Evolutionary conservation across 2,329 filamentous ascomycete species (phyloP).

Genomic region (Trichophyton rubrum): DNA sequence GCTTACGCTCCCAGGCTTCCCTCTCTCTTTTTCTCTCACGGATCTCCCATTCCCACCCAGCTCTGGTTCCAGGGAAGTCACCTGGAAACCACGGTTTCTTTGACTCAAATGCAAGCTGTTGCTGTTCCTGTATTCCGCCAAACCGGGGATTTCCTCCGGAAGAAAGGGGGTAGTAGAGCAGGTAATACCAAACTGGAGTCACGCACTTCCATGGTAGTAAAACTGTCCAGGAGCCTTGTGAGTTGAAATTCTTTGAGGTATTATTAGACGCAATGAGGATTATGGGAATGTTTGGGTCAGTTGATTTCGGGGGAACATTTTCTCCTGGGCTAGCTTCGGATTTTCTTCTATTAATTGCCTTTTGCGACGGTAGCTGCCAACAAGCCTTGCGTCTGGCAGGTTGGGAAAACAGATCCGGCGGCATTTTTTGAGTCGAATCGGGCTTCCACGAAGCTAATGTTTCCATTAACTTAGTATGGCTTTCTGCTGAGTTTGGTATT

Average conservation of each 20-base stretch:
- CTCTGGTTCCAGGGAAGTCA: constrained; percentile 66
- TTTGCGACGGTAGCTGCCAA: constrained; percentile 58
- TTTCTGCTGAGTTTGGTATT: constrained; percentile 24
- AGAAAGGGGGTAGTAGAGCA: constrained; percentile 70
- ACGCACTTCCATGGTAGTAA: constrained; percentile 87
- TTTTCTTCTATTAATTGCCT: constrained; percentile 67
- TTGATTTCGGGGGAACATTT: constrained; percentile 43
- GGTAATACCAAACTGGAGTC: constrained; percentile 66
- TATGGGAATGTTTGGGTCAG: constrained; percentile 67
- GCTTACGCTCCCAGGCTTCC: constrained; percentile 59
- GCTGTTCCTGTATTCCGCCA: constrained; percentile 65
- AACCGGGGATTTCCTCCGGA: constrained; percentile 71
- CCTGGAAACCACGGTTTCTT: constrained; percentile 71
- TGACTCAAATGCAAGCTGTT: constrained; percentile 71
- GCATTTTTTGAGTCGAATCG: constrained; percentile 36
- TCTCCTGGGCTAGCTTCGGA: constrained; percentile 50
- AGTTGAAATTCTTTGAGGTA: constrained; percentile 31
- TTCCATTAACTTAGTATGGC: constrained; percentile 41
- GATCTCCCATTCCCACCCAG: constrained; percentile 67
- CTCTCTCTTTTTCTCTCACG: constrained; percentile 49
- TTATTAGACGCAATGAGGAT: constrained; percentile 51
- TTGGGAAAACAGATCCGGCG: constrained; percentile 54
- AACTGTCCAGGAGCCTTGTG: constrained; percentile 65
- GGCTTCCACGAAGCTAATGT: constrained; percentile 55
- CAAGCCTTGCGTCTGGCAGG: constrained; percentile 52